Evolutionary conservation across 2,329 filamentous ascomycete species (phyloP).

Genomic region (Talaromyces albobiverticillius): DNA sequence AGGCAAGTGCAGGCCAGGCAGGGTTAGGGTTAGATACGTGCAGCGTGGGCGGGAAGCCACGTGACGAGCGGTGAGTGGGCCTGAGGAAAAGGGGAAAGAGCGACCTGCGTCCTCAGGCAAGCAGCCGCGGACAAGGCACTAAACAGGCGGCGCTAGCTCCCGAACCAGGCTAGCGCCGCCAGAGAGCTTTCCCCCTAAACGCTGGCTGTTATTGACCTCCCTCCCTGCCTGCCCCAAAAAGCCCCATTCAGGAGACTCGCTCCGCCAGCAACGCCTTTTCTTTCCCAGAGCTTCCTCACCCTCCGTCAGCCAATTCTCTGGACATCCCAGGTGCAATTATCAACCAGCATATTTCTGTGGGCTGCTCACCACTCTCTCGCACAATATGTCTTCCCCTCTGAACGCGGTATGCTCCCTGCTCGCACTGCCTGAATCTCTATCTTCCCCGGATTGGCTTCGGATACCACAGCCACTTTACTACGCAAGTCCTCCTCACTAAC

Average conservation of each 20-base stretch:
- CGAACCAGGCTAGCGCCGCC: background rate
- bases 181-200: constrained; percentile 17
- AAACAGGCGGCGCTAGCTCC: background rate
- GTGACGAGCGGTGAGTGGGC: constrained; percentile 6
- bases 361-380: constrained; percentile 15
- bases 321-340: background rate
- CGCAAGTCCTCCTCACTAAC: constrained; percentile 1
- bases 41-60: background rate
- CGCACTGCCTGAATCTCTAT: constrained; percentile 21
- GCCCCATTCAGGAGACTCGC: constrained; percentile 18
- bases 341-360: background rate
- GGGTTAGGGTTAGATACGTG: background rate
- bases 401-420: constrained; percentile 48
- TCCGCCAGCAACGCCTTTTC: constrained; percentile 18
- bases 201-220: constrained; percentile 1
- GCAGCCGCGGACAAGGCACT: constrained; percentile 13
- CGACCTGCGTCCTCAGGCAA: constrained; percentile 1
- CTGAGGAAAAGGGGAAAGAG: constrained; percentile 11
- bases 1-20: background rate
- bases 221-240: constrained; percentile 8
- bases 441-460: constrained; percentile 13
- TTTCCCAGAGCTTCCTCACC: constrained; percentile 14
- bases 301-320: constrained; percentile 10
- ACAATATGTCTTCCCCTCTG: constrained; percentile 53
- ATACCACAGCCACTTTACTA: background rate